Conservation (phyloP, 2,329 filamentous ascomycete species). For the Didymosphaeria variabile region DNA sequence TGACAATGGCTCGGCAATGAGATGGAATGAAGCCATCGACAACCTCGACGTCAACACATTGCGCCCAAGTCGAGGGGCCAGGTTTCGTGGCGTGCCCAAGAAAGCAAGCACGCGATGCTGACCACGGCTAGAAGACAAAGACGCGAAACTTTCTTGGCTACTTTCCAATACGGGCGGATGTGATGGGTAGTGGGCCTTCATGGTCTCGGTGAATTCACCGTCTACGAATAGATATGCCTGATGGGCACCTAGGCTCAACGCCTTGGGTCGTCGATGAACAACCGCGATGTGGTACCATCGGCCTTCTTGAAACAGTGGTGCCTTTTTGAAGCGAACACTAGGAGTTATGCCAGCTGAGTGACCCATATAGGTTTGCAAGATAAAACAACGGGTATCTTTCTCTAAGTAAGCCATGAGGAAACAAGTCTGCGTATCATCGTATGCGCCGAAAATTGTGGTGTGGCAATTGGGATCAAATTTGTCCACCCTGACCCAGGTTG, state of each 20-base stretch:
- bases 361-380: slow-evolving; percentile 92
- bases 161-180: slow-evolving; percentile 71
- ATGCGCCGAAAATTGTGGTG: slow-evolving; percentile 95
- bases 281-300: slow-evolving; percentile 94
- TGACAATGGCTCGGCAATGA: slow-evolving; percentile 87
- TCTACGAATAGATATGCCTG: slow-evolving; percentile 90
- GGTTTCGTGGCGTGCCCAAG: slow-evolving; percentile 87
- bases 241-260: slow-evolving; percentile 71
- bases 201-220: slow-evolving; percentile 91
- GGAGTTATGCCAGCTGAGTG: slow-evolving; percentile 72
- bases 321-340: slow-evolving; percentile 94
- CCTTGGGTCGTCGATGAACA: slow-evolving; percentile 80
- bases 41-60: slow-evolving; percentile 80
- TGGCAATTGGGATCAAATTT: slow-evolving; percentile 84
- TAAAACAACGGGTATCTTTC: slow-evolving; percentile 91
- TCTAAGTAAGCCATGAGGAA: slow-evolving; percentile 95
- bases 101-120: slow-evolving; percentile 86
- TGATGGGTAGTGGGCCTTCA: slow-evolving; percentile 88
- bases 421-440: slow-evolving; percentile 89
- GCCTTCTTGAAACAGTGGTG: slow-evolving; percentile 75
- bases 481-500: slow-evolving; percentile 89
- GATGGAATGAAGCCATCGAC: slow-evolving; percentile 88
- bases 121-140: slow-evolving; percentile 67
- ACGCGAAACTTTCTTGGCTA: slow-evolving; percentile 74
- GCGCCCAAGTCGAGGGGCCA: slow-evolving; percentile 78